phyloP scores from a whole-genome alignment of 805 yeast species.

The Ascoidea rubescens region DNA sequence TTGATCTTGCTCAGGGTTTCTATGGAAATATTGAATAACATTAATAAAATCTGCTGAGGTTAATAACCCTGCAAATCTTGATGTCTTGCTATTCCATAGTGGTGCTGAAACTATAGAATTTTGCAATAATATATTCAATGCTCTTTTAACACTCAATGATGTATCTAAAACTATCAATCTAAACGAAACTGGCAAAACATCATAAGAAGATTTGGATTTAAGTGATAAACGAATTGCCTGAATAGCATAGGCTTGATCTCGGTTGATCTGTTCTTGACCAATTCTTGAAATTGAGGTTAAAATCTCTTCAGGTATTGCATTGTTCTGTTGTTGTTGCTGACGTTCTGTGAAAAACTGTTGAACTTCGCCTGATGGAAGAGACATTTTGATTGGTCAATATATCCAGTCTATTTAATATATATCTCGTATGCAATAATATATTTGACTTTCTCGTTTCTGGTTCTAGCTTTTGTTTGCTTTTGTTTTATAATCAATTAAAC shows the following conservation, averaged over 20 bases:
- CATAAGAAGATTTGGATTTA: slow-evolving; percentile 87
- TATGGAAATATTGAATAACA: slow-evolving; percentile 87
- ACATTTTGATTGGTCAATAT: too few species aligned
- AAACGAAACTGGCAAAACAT: slow-evolving; percentile 90
- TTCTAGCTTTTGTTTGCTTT: too few species aligned
- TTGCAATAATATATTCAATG: slow-evolving; percentile 78
- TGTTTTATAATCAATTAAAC: too few species aligned
- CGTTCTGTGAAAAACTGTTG: too few species aligned
- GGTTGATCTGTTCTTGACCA: slow-evolving; percentile 19
- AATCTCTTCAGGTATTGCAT: too few species aligned
- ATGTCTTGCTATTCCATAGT: slow-evolving; percentile 81
- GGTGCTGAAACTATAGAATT: slow-evolving; percentile 96
- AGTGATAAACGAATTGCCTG: slow-evolving; percentile 74
- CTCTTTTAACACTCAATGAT: slow-evolving; percentile 75
- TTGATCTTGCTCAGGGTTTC: slow-evolving; percentile 73
- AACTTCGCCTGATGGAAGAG: too few species aligned
- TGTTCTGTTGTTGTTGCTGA: too few species aligned
- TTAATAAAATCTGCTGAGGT: slow-evolving; percentile 90
- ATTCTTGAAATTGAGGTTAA: background rate
- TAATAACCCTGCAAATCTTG: slow-evolving; percentile 86
- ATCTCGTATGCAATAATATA: too few species aligned
- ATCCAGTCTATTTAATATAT: too few species aligned
- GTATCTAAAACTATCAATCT: slow-evolving; percentile 89
- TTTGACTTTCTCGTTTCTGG: too few species aligned
- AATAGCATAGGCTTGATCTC: slow-evolving; percentile 63